Evolutionary conservation across 768 basidiomycete genomes (phyloP).

Genomic region (Mycena rebaudengoi): DNA sequence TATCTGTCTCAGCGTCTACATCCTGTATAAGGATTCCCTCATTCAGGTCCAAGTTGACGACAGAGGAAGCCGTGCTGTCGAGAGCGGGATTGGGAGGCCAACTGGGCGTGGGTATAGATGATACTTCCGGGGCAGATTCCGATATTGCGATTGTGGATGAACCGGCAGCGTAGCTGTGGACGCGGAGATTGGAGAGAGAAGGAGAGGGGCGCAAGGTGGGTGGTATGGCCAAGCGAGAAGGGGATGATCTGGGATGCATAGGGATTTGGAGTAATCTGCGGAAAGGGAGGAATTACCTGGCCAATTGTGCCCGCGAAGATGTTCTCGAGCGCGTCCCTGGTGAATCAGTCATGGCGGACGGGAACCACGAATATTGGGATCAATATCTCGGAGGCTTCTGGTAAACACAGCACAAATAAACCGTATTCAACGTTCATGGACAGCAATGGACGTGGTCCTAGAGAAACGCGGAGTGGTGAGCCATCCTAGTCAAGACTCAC

Average conservation of each 20-base stretch:
- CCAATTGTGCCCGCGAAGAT: conserved; percentile 12
- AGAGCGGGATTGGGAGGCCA: conserved; percentile 46
- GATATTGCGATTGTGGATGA: conserved; percentile 39
- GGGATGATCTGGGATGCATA: conserved; percentile 43
- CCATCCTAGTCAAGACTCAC: background rate
- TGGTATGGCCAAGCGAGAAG: conserved; percentile 63
- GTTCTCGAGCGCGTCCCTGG: conserved; percentile 20
- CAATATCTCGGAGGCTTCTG: too few species aligned
- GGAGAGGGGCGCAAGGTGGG: conserved; percentile 59
- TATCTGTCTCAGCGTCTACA: conserved; percentile 68
- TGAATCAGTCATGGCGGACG: conserved; percentile 8
- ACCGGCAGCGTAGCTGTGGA: conserved; percentile 57
- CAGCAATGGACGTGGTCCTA: background rate
- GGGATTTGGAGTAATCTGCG: conserved; percentile 23
- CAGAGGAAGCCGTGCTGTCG: conserved; percentile 77
- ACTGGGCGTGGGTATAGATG: conserved; percentile 30
- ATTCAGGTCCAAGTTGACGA: conserved; percentile 68
- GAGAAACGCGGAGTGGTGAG: conserved; percentile 14
- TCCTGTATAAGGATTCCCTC: conserved; percentile 80
- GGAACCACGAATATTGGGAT: background rate
- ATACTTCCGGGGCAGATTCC: conserved; percentile 38
- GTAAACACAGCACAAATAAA: too few species aligned
- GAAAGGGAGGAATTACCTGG: background rate
- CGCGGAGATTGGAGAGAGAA: conserved; percentile 65
- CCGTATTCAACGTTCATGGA: background rate